Percentiles rank a stretch among this genome's conserved stretches.
Evolutionary conservation across 768 basidiomycete genomes (phyloP).

Genomic region (Phaffia tasmanica): DNA sequence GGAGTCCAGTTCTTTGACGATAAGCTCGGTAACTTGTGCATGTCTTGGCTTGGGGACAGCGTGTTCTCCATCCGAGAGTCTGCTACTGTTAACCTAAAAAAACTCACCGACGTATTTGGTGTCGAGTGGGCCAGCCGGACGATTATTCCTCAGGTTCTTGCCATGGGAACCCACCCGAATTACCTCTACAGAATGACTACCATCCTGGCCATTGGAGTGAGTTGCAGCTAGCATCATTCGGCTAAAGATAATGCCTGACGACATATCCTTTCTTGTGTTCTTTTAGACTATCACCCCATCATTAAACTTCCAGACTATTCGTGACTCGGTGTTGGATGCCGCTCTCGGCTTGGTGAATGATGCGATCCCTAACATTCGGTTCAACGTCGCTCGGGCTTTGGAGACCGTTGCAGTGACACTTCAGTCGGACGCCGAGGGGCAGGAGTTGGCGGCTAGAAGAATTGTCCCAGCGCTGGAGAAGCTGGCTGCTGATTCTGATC

Average conservation of each 20-base stretch:
- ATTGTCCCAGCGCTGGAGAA: constrained; percentile 75
- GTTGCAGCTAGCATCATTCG: constrained; percentile 32
- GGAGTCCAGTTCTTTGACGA: constrained; percentile 97
- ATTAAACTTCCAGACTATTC: constrained; percentile 69
- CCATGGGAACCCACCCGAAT: constrained; percentile 93
- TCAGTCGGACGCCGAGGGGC: constrained; percentile 52
- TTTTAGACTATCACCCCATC: constrained; percentile 85
- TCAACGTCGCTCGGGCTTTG: constrained; percentile 92
- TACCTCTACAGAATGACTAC: constrained; percentile 98
- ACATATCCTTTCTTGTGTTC: neutral
- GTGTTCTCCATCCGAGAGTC: constrained; percentile 97
- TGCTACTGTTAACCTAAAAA: constrained; percentile 93
- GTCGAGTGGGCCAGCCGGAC: constrained; percentile 91
- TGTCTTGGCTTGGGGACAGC: constrained; percentile 97
- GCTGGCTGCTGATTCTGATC: constrained; percentile 77
- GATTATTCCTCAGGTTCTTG: constrained; percentile 93
- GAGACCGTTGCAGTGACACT: constrained; percentile 74
- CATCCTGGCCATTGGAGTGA: constrained; percentile 90
- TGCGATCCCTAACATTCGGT: constrained; percentile 95
- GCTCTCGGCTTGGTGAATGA: constrained; percentile 73
- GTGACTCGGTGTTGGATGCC: constrained; percentile 69
- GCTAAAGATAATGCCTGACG: neutral
- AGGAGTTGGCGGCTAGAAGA: constrained; percentile 58
- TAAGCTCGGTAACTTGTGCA: constrained; percentile 88
- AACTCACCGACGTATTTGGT: constrained; percentile 94